A percentile compares a stretch with the other conserved stretches of the same genome.
Conservation (phyloP, 306 rosid genomes). For the Hylodesmum podocarpum region DNA sequence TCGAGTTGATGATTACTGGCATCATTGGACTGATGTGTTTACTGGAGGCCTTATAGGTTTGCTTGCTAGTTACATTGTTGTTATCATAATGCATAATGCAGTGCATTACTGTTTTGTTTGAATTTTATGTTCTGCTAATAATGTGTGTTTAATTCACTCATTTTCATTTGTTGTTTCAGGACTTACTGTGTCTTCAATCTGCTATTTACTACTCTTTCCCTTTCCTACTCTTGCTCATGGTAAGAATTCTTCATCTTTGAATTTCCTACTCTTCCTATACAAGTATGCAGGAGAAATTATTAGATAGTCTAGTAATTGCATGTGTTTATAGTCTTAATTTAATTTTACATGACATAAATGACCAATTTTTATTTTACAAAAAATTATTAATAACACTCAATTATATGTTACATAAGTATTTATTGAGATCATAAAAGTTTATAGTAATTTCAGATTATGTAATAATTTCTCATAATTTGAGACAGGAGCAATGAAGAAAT, state of each 20-base stretch:
- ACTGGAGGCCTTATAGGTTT: slow-evolving; percentile 51
- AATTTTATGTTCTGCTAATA: neutral
- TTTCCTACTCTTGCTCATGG: slow-evolving; percentile 38
- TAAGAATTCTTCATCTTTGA: neutral
- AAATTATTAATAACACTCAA: too few relatives aligned
- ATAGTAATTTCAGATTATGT: too few relatives aligned
- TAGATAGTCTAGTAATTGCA: too few relatives aligned
- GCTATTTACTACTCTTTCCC: slow-evolving; percentile 57
- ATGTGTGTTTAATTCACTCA: neutral
- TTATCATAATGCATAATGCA: slow-evolving; percentile 2
- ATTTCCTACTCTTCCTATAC: too few relatives aligned
- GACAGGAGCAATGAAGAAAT: neutral
- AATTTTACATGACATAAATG: too few relatives aligned
- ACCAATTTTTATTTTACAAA: too few relatives aligned
- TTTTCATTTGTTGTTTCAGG: slow-evolving; percentile 38
- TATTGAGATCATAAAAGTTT: too few relatives aligned
- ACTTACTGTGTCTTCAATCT: slow-evolving; percentile 30
- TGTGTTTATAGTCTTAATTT: too few relatives aligned
- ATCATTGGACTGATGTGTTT: slow-evolving; percentile 63
- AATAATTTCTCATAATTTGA: too few relatives aligned
- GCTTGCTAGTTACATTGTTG: neutral
- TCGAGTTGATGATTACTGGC: slow-evolving; percentile 64
- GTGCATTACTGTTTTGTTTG: neutral
- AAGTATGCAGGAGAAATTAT: too few relatives aligned
- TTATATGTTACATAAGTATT: too few relatives aligned